Base-by-base conservation (phyloP, 1,284 basidiomycete species). In the Exsudoporus floridanus region DNA sequence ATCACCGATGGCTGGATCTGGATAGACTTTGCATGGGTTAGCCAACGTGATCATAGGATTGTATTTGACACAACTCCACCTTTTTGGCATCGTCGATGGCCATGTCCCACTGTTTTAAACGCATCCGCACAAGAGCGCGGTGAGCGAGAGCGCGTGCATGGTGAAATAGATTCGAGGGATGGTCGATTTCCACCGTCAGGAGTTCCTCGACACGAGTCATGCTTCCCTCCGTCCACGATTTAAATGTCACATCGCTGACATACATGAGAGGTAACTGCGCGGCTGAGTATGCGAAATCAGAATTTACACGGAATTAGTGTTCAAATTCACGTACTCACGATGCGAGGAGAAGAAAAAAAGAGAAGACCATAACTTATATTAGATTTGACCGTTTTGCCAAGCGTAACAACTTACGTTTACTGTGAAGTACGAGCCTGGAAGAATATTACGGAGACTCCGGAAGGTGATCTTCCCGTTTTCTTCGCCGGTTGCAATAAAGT, bases 21-120 rank as follows among this genome's bases (percentile, higher is more conserved):
- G 6, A 52, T 19, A 27, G 54, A 56, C 54, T 54, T 56, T 25
- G 6, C 5, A n/a, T n/a, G n/a, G n/a, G n/a, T n/a, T n/a, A n/a
- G n/a, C n/a, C n/a, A n/a, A n/a, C n/a, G n/a, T n/a, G n/a, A n/a
- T n/a, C n/a, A n/a, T n/a, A n/a, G n/a, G n/a, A n/a, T n/a, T n/a
- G n/a, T n/a, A n/a, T n/a, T n/a, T n/a, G n/a, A n/a, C n/a, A n/a
- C n/a, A n/a, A n/a, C n/a, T n/a, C n/a, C n/a, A n/a, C 54, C 41
- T 19, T 16, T 14, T 28, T 37, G 1, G 41, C 54, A 10, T 56
- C 54, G 5, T 44, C 36, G 13, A 40, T 7, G 4, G 46, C 53
- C 10, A 19, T 21, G 14, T 19, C 18, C 21, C 33, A 43, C 30
- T 25, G 44, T 27, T n/a, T 31, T 12, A 12, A 35, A 40, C 21